Evolutionary conservation across 2,329 filamentous ascomycete species (phyloP).

Genomic region (Xylariaceae sp.): DNA sequence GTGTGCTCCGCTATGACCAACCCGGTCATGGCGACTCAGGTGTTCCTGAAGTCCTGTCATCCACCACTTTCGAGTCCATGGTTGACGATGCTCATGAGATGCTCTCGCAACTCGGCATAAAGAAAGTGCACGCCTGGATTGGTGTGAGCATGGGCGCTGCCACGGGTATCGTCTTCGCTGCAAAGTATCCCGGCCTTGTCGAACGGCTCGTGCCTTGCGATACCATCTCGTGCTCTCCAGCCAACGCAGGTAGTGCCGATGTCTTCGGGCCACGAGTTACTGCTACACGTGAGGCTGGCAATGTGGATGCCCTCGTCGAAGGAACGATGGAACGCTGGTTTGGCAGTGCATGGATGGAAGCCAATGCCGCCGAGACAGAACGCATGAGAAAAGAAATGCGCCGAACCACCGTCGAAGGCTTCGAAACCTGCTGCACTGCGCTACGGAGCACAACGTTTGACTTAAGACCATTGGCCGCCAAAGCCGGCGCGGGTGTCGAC

Average conservation of each 20-base stretch:
- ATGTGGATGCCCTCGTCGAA: conserved; percentile 30
- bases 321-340: conserved; percentile 41
- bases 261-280: conserved; percentile 34
- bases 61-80: conserved; percentile 38
- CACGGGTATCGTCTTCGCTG: conserved; percentile 37
- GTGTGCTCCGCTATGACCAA: conserved; percentile 41
- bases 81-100: conserved; percentile 37
- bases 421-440: conserved; percentile 39
- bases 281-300: conserved; percentile 32
- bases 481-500: conserved; percentile 33
- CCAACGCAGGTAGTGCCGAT: conserved; percentile 34
- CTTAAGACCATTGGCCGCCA: conserved; percentile 32
- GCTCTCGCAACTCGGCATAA: conserved; percentile 30
- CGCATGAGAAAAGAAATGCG: conserved; percentile 36
- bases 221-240: conserved; percentile 37
- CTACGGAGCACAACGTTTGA: conserved; percentile 37
- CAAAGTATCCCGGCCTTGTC: conserved; percentile 36
- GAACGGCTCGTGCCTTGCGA: conserved; percentile 38
- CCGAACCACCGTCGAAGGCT: conserved; percentile 37
- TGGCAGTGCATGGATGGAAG: conserved; percentile 33
- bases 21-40: conserved; percentile 41
- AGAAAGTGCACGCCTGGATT: conserved; percentile 37
- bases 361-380: conserved; percentile 33
- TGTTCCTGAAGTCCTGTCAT: conserved; percentile 29
- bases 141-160: conserved; percentile 45